A percentile compares a stretch with the other conserved stretches of the same genome.
Evolutionary conservation across 306 rosid species (phyloP).

Genomic region (Vachellia collinsii): DNA sequence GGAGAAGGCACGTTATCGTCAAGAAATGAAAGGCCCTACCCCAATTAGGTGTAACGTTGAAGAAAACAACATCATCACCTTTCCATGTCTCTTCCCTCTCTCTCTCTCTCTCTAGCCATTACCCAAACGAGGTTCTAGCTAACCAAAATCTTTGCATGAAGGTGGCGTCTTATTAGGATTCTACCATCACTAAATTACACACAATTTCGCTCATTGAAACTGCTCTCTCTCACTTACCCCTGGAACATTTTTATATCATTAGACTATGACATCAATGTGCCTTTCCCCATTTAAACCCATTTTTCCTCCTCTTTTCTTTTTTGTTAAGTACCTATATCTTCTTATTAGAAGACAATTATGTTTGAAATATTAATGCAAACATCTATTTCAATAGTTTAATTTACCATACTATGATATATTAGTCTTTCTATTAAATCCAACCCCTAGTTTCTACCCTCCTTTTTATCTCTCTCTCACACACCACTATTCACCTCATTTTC

Average conservation of each 20-base stretch:
- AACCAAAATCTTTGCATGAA: constrained; percentile 33
- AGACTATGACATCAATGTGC: no score
- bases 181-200: background rate
- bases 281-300: no score
- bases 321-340: no score
- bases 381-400: no score
- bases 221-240: background rate
- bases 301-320: no score
- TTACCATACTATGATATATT: no score
- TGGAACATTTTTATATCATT: background rate
- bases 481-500: background rate
- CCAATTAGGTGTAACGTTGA: background rate
- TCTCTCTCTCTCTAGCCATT: background rate
- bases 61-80: constrained; percentile 39
- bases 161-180: constrained; percentile 14
- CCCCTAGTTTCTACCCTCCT: background rate
- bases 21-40: background rate
- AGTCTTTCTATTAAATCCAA: no score
- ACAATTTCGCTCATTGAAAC: no score
- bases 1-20: background rate
- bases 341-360: no score
- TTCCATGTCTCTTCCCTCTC: background rate
- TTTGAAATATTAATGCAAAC: no score
- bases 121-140: constrained; percentile 15
- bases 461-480: background rate